Base-by-base conservation (phyloP, 2,329 filamentous ascomycete genomes). In the Scytalidium lignicola region DNA sequence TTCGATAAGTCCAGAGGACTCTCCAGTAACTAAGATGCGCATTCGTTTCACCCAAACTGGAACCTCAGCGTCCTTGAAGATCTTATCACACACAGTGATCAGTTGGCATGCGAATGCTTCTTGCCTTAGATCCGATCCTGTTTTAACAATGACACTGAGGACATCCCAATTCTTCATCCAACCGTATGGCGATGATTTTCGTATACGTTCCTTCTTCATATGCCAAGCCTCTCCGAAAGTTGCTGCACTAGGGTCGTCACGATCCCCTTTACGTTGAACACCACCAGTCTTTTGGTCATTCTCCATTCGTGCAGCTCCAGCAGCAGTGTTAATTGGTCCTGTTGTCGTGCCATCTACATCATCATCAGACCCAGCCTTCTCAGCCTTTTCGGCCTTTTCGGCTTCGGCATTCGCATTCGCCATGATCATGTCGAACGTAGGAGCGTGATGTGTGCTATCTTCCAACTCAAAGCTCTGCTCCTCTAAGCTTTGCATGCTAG, bases 111-210 rank as follows among this genome's bases (percentile, higher is more conserved):
- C 88, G 66, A 93, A 93, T 0, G 88, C 88, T 68, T 93, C 88
- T 70, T 93, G 88, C 45, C 88, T 78, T 53, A 93, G 71, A 67
- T 93, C 88, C 2, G 86, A 86, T 2, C 88, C 88, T 10, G 88
- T 93, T 72, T 93, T 93, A 59, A 93, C 85, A 62, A 93, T 93
- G 51, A 93, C 88, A 62, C 86, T 91, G 54, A 93, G 76, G 20
- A 93, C 75, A 61, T 93, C 88, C 88, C 88, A 93, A 62, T 90
- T 92, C 70, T 88, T 88, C 83, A 90, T 89, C 82, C 86, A 90
- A 9, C 88, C 88, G 62, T 91, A 93, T 0, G 88, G 88, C 1
- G 88, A 92, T 1, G 87, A 87, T 59, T 87, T 86, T 53, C 88
- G 79, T 63, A 93, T 90, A 18, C 88, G 85, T 67, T 92, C 88